Percentiles rank a stretch among this genome's conserved stretches.
Evolutionary conservation across 78 protist genomes (phyloP).

Genomic region (Mastigamoeba balamuthi): DNA sequence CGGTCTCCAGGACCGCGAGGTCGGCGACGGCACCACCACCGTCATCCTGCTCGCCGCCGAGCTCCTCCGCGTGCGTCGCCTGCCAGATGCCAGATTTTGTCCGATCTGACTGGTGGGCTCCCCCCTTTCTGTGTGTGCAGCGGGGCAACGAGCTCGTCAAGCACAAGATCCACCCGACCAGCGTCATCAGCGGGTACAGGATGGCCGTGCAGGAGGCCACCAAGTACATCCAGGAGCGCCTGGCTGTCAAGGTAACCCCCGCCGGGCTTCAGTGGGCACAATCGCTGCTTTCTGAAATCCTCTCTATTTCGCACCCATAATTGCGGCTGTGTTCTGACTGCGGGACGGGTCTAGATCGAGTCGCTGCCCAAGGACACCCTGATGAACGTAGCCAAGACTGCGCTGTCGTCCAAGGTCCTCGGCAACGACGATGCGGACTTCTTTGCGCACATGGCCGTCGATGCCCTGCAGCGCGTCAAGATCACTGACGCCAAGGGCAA

Average conservation of each 20-base stretch:
- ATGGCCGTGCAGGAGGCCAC: conserved; percentile 84
- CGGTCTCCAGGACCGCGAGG: conserved; percentile 86
- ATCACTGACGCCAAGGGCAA: conserved; percentile 55
- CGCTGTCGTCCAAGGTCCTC: conserved; percentile 92
- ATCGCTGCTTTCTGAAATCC: too few relatives aligned
- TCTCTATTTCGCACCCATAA: too few relatives aligned
- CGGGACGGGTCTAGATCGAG: conserved; percentile 5
- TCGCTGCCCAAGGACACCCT: conserved; percentile 79
- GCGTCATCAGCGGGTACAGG: conserved; percentile 93
- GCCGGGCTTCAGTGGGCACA: background rate
- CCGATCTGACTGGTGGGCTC: background rate
- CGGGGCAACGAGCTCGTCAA: conserved; percentile 86
- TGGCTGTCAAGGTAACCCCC: conserved; percentile 23
- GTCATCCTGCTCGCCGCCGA: conserved; percentile 98
- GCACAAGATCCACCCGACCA: conserved; percentile 93
- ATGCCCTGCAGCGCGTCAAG: conserved; percentile 84
- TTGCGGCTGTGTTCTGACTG: too few relatives aligned
- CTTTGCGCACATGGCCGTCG: conserved; percentile 87
- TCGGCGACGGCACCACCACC: conserved; percentile 94
- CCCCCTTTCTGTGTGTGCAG: conserved; percentile 8
- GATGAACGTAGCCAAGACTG: conserved; percentile 88
- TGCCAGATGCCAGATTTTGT: background rate
- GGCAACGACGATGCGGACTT: conserved; percentile 73
- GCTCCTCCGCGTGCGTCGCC: conserved; percentile 55
- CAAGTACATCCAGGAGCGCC: conserved; percentile 65